These are phyloP conservation scores for Ophiocordyceps camponoti-floridani DNA, from an alignment of 2,329 filamentous ascomycete species.

Conservation along the genomic window DNA sequence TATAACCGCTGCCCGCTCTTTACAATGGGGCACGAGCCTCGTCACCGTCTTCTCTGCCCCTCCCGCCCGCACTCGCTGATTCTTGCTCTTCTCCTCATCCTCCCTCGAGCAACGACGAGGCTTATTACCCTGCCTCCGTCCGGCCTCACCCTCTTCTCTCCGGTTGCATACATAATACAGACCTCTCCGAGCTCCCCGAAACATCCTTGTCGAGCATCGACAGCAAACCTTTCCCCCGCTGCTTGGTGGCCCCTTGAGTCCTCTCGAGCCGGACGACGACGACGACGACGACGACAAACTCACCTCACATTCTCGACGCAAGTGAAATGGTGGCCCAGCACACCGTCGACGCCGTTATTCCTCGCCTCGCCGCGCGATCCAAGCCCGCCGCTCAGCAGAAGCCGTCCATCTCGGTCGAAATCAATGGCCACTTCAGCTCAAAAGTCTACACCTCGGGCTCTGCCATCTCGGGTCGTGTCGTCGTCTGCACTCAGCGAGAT, in stretches of 20 bases:
- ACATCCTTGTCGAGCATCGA: not conserved
- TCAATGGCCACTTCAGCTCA: conserved; percentile 34
- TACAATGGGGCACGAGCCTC: not conserved
- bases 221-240: not conserved
- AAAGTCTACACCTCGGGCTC: conserved; percentile 40
- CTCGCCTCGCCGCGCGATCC: not conserved
- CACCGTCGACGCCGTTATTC: not conserved
- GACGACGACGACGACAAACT: not conserved
- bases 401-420: conserved; percentile 26
- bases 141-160: not conserved
- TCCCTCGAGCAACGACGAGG: not conserved
- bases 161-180: not conserved
- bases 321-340: conserved; percentile 1
- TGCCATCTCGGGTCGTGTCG: conserved; percentile 27
- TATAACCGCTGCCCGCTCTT: conserved; percentile 3
- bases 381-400: conserved; percentile 7
- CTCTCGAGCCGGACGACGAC: not conserved
- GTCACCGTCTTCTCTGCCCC: not conserved
- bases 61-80: not conserved
- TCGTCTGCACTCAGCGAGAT: conserved; percentile 25
- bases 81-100: not conserved
- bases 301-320: not conserved
- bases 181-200: not conserved
- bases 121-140: not conserved
- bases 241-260: not conserved